Percentiles rank a stretch among this genome's conserved stretches.
Evolutionary conservation across 148 eudicot species (phyloP).

Genomic region (Cornus kousa): DNA sequence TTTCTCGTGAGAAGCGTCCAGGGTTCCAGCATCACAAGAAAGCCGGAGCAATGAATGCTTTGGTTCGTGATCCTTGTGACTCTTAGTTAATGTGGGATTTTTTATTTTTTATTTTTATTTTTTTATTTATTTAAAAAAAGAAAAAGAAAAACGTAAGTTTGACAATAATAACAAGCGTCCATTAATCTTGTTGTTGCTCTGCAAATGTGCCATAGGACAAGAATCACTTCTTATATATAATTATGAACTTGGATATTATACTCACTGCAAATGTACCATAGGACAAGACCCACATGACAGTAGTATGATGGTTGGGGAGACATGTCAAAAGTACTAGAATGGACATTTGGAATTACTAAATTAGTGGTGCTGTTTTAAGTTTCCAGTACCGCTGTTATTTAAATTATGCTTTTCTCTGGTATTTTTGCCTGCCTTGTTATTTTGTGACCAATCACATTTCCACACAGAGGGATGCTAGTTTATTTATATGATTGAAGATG

Average conservation of each 20-base stretch:
- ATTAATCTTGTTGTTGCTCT: not conserved
- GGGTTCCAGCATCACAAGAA: slow-evolving; percentile 78
- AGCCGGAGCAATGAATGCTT: slow-evolving; percentile 77
- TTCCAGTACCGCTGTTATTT: not conserved
- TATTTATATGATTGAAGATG: not conserved
- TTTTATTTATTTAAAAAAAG: too few relatives aligned
- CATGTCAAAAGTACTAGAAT: not conserved
- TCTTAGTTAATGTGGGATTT: not conserved
- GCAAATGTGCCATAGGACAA: not conserved
- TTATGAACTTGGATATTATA: too few relatives aligned
- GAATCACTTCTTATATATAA: not conserved
- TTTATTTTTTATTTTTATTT: not conserved
- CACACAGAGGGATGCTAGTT: not conserved
- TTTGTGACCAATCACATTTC: too few relatives aligned
- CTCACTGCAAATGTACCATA: not conserved
- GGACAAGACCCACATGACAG: not conserved
- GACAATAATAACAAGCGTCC: not conserved
- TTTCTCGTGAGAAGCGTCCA: slow-evolving; percentile 78
- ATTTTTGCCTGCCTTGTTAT: not conserved
- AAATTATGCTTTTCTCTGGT: not conserved
- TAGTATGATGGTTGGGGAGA: not conserved
- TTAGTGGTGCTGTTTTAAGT: not conserved
- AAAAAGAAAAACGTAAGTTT: not conserved
- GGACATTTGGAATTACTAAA: not conserved
- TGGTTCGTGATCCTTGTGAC: slow-evolving; percentile 37